Evolutionary conservation across 352 stramenopile species (phyloP).

Genomic region (Globisporangium polare): DNA sequence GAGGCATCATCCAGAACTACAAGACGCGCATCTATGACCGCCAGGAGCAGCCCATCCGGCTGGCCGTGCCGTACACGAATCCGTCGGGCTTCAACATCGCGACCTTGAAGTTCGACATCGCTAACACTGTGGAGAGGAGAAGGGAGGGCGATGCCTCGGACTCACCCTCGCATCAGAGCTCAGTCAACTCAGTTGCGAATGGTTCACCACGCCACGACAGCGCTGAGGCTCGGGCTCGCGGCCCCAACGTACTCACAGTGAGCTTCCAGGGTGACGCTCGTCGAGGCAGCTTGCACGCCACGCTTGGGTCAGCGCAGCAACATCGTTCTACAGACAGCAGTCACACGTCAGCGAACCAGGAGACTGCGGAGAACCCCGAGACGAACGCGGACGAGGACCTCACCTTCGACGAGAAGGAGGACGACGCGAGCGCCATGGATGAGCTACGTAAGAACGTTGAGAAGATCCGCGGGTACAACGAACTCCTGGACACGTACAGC

Average conservation of each 20-base stretch:
- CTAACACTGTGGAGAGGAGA: neutral
- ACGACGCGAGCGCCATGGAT: constrained; percentile 44
- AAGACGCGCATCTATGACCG: constrained; percentile 56
- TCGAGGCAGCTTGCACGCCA: constrained; percentile 9
- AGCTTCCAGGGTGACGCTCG: constrained; percentile 20
- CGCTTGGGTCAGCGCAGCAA: constrained; percentile 9
- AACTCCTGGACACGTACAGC: constrained; percentile 73
- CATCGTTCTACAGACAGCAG: neutral
- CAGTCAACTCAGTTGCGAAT: neutral
- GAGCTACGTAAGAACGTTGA: constrained; percentile 69
- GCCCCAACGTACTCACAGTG: constrained; percentile 25
- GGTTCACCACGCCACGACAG: neutral
- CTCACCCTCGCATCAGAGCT: neutral
- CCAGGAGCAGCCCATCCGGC: constrained; percentile 38
- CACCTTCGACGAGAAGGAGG: constrained; percentile 17
- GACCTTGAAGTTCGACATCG: constrained; percentile 76
- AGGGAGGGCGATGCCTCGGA: constrained; percentile 3
- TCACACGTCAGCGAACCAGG: constrained; percentile 23
- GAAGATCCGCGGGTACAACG: constrained; percentile 79
- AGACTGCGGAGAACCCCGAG: constrained; percentile 13
- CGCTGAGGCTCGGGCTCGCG: constrained; percentile 5
- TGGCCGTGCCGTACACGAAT: constrained; percentile 46
- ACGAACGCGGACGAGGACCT: constrained; percentile 17
- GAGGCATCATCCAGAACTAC: constrained; percentile 51
- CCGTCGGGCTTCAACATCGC: constrained; percentile 70